Conservation (phyloP, 1,284 basidiomycete genomes). For the Porphyrellus sp. region DNA sequence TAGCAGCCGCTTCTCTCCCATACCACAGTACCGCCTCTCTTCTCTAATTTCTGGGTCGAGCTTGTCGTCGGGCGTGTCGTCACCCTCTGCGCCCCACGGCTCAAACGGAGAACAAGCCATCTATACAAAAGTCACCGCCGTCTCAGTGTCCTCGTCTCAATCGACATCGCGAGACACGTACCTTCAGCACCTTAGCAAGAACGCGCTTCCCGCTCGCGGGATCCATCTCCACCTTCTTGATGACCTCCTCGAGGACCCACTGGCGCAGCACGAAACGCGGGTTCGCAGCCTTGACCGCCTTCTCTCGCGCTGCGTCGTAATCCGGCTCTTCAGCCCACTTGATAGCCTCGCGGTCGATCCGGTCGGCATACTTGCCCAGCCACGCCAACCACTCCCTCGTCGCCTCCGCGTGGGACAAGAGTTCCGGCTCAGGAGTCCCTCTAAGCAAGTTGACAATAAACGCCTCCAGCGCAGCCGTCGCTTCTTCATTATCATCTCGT, state of each 20-base stretch:
- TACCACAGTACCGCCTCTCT: slow-evolving; percentile 73
- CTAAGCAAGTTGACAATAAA: slow-evolving; percentile 54
- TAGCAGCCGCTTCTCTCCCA: slow-evolving; percentile 72
- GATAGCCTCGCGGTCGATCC: slow-evolving; percentile 59
- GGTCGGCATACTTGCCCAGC: slow-evolving; percentile 64
- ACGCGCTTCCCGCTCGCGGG: slow-evolving; percentile 54
- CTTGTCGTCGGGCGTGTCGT: slow-evolving; percentile 38
- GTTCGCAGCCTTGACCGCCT: slow-evolving; percentile 56
- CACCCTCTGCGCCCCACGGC: slow-evolving; percentile 70
- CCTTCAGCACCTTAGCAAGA: slow-evolving; percentile 73
- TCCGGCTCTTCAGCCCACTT: slow-evolving; percentile 35
- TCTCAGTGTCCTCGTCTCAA: background rate
- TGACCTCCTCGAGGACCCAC: slow-evolving; percentile 91
- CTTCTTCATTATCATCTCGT: slow-evolving; percentile 17
- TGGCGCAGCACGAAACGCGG: slow-evolving; percentile 89
- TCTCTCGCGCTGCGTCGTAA: slow-evolving; percentile 42
- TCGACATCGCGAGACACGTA: slow-evolving; percentile 34
- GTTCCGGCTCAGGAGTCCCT: slow-evolving; percentile 44
- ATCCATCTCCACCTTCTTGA: slow-evolving; percentile 62
- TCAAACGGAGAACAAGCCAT: slow-evolving; percentile 83
- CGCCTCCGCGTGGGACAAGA: slow-evolving; percentile 43
- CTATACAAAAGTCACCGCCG: slow-evolving; percentile 36
- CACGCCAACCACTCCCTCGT: slow-evolving; percentile 56
- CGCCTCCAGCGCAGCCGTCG: slow-evolving; percentile 33
- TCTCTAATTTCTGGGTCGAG: slow-evolving; percentile 62